Evolutionary conservation across 331 rosid species (phyloP).

Genomic region (Stylosanthes scabra): DNA sequence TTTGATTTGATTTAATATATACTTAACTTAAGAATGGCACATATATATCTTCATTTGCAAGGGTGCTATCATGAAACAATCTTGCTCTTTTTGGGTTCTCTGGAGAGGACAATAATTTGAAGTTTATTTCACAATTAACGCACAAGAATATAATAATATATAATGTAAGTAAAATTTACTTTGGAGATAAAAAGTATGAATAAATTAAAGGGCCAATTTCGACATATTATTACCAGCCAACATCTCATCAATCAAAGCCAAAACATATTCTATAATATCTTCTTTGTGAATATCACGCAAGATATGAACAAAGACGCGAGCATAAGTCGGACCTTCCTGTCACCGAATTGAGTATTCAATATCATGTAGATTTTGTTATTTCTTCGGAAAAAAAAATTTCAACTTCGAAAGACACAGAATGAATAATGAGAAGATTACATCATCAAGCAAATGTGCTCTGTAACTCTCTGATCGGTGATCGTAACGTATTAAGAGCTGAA

Average conservation of each 20-base stretch:
- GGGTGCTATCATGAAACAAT: slow-evolving; percentile 83
- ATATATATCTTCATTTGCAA: slow-evolving; percentile 76
- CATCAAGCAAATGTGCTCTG: slow-evolving; percentile 93
- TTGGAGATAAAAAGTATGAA: no score
- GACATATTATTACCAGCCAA: slow-evolving; percentile 76
- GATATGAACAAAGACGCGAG: slow-evolving; percentile 79
- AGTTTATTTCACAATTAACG: slow-evolving; percentile 25
- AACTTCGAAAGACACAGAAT: slow-evolving; percentile 2
- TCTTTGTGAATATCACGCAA: slow-evolving; percentile 89
- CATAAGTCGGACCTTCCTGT: slow-evolving; percentile 98
- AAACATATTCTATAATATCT: slow-evolving; percentile 92
- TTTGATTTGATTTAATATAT: slow-evolving; percentile 35
- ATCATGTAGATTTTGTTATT: slow-evolving; percentile 20
- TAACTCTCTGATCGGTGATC: slow-evolving; percentile 85
- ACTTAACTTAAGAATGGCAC: slow-evolving; percentile 94
- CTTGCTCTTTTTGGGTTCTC: slow-evolving; percentile 95
- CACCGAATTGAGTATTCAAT: slow-evolving; percentile 34
- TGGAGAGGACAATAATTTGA: slow-evolving; percentile 44
- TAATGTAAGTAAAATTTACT: not conserved
- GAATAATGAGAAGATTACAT: slow-evolving; percentile 50
- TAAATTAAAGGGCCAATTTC: not conserved
- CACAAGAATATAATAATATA: not conserved
- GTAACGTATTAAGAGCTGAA: slow-evolving; percentile 94
- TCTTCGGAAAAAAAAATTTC: slow-evolving; percentile 18
- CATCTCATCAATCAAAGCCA: slow-evolving; percentile 92